A percentile compares a stretch with the other conserved stretches of the same genome.
Evolutionary conservation across 1,284 basidiomycete genomes (phyloP).

Genomic region (Ceratobasidium sp.): DNA sequence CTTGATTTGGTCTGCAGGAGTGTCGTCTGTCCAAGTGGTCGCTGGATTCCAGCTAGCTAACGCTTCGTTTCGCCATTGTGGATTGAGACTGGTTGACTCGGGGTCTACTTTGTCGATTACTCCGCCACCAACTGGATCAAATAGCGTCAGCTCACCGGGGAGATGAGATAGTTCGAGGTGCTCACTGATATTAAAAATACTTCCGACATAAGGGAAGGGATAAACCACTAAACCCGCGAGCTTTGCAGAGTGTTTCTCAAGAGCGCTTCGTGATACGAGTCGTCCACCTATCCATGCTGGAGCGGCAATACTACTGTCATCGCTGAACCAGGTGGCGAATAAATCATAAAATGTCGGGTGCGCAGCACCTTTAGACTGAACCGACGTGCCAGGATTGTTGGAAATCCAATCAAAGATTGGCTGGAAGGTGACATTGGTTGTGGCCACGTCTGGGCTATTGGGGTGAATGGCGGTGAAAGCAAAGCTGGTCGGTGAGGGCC

Average conservation of each 20-base stretch:
- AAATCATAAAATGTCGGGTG: slow-evolving; percentile 18
- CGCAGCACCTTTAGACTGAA: background rate
- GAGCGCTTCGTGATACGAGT: background rate
- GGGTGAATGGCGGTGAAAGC: slow-evolving; percentile 7
- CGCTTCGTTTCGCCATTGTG: slow-evolving; percentile 60
- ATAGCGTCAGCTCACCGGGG: too few relatives aligned
- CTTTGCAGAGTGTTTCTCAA: background rate
- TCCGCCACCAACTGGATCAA: slow-evolving; percentile 57
- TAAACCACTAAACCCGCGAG: background rate
- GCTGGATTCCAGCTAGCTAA: slow-evolving; percentile 54
- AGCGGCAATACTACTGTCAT: background rate
- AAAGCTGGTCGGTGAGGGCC: background rate
- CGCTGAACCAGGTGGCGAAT: background rate
- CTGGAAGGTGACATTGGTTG: background rate
- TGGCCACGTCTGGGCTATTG: background rate
- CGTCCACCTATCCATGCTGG: slow-evolving; percentile 4
- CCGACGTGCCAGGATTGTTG: slow-evolving; percentile 2
- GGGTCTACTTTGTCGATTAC: slow-evolving; percentile 57
- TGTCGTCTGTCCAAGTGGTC: slow-evolving; percentile 56
- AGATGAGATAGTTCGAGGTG: background rate
- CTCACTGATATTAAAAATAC: slow-evolving; percentile 1
- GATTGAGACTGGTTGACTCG: slow-evolving; percentile 60
- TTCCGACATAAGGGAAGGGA: background rate
- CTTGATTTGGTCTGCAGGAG: slow-evolving; percentile 53
- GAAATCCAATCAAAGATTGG: slow-evolving; percentile 25